These are phyloP conservation scores for Aspergillus quadrilineatus DNA, from an alignment of 2,329 filamentous ascomycete species.

Conservation along the genomic window DNA sequence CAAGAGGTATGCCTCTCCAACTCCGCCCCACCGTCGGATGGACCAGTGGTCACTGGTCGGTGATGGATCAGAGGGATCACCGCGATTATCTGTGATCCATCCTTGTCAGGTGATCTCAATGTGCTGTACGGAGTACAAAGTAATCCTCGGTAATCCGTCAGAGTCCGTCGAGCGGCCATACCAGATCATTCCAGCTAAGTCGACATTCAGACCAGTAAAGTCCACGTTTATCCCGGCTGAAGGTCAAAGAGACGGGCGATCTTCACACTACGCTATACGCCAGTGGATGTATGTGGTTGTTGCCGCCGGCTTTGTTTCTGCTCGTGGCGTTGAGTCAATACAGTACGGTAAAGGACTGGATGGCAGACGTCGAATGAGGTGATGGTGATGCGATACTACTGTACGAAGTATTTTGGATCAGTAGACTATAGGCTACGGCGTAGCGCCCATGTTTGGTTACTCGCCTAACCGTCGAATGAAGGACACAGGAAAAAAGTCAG, in stretches of 20 bases:
- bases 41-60: background rate
- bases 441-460: background rate
- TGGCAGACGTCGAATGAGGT: too few relatives aligned
- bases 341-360: too few relatives aligned
- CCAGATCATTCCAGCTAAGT: background rate
- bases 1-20: background rate
- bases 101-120: background rate
- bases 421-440: background rate
- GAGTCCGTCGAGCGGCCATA: background rate
- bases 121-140: background rate
- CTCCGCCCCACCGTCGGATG: too few relatives aligned
- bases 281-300: too few relatives aligned
- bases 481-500: too few relatives aligned
- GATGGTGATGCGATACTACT: too few relatives aligned
- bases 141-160: background rate
- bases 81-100: background rate
- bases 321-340: background rate
- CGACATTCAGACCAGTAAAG: background rate
- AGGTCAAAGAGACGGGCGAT: background rate
- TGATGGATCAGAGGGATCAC: background rate
- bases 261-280: background rate
- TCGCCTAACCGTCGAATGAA: background rate
- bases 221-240: background rate
- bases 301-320: background rate
- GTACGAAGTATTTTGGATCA: too few relatives aligned